Conservation (phyloP, 2,329 filamentous ascomycete genomes). For the Monilinia aucupariae region DNA sequence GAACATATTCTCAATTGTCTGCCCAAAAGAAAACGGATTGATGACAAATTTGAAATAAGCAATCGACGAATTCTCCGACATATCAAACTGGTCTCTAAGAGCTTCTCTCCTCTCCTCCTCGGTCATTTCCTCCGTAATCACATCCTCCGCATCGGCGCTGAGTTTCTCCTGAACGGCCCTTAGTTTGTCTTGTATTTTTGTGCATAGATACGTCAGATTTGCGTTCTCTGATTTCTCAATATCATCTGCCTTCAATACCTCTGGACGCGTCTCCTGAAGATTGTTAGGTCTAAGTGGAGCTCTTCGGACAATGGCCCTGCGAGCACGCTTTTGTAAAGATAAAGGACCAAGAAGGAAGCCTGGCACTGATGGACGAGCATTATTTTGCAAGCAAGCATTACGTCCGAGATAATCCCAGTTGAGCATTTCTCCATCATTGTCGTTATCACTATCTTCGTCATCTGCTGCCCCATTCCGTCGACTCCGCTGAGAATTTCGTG, state of each 20-base stretch:
- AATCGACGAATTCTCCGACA: slow-evolving; percentile 65
- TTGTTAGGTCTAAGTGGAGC: slow-evolving; percentile 62
- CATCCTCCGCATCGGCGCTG: slow-evolving; percentile 42
- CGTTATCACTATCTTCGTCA: slow-evolving; percentile 57
- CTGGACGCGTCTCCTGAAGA: slow-evolving; percentile 65
- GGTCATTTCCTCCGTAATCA: slow-evolving; percentile 43
- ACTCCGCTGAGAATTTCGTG: slow-evolving; percentile 38
- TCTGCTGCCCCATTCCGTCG: slow-evolving; percentile 35
- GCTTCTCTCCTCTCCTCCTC: slow-evolving; percentile 40
- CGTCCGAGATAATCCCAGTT: slow-evolving; percentile 84
- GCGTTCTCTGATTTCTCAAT: slow-evolving; percentile 69
- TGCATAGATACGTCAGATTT: slow-evolving; percentile 73
- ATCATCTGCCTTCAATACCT: slow-evolving; percentile 70
- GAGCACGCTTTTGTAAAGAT: slow-evolving; percentile 78
- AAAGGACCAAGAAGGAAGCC: slow-evolving; percentile 85
- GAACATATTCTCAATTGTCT: slow-evolving; percentile 95
- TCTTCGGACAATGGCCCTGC: slow-evolving; percentile 64
- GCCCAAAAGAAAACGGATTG: slow-evolving; percentile 84
- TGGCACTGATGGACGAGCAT: slow-evolving; percentile 68
- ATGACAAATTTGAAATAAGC: slow-evolving; percentile 82
- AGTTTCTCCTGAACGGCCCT: slow-evolving; percentile 43
- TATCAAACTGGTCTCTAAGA: slow-evolving; percentile 59
- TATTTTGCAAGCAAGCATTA: slow-evolving; percentile 67
- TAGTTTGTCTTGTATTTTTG: slow-evolving; percentile 64
- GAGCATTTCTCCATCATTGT: slow-evolving; percentile 67